Conservation (phyloP, 805 yeast genomes). For the Dipodascus geniculatus region DNA sequence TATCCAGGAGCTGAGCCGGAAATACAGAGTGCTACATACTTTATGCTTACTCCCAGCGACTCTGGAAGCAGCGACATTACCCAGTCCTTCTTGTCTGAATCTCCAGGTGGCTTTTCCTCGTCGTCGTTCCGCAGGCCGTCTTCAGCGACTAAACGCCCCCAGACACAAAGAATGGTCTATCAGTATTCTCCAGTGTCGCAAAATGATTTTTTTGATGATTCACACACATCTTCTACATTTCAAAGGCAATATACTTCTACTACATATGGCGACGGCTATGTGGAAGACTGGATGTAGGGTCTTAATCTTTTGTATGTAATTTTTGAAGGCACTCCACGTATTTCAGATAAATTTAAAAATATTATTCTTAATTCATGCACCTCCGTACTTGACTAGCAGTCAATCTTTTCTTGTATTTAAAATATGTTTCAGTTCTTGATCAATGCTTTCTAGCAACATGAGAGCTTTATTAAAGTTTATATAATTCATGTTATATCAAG, state of each 20-base stretch:
- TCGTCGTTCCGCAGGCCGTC: constrained; percentile 1
- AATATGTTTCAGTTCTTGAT: too few relatives aligned
- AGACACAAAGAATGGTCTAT: background rate
- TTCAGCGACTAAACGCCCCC: background rate
- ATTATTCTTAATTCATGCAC: too few relatives aligned
- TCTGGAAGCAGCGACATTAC: background rate
- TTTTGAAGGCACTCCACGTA: too few relatives aligned
- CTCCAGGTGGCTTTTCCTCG: background rate
- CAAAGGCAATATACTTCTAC: background rate
- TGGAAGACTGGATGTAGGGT: background rate
- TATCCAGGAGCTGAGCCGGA: too few relatives aligned
- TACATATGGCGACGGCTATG: background rate
- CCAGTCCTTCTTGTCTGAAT: background rate
- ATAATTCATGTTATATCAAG: too few relatives aligned
- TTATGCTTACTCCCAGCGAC: background rate
- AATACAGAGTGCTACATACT: background rate
- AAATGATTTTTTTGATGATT: background rate
- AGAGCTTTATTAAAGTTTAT: too few relatives aligned
- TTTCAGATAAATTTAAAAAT: too few relatives aligned
- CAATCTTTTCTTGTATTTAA: too few relatives aligned
- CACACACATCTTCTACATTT: background rate
- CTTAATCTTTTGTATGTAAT: too few relatives aligned
- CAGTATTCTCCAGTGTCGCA: background rate
- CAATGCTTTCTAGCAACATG: too few relatives aligned
- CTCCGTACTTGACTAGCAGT: too few relatives aligned